Conservation (phyloP, 2,329 filamentous ascomycete genomes). For the Pseudogymnoascus sp. region DNA sequence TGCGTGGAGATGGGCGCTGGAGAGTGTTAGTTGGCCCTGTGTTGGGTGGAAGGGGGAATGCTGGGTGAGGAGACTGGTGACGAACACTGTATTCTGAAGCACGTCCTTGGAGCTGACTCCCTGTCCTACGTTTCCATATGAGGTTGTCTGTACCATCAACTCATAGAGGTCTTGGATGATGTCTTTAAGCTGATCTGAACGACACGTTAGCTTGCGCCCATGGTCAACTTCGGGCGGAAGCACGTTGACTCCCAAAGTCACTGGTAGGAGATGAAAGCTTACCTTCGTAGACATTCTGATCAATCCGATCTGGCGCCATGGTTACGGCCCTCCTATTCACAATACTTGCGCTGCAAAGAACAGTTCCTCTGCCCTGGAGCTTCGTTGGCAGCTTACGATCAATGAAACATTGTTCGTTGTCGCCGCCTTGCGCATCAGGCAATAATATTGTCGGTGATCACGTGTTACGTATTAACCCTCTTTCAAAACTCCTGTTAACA, state of each 20-base stretch:
- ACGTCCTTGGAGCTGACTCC: constrained; percentile 46
- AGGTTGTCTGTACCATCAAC: constrained; percentile 55
- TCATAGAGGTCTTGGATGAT: constrained; percentile 60
- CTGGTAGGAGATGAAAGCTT: not conserved
- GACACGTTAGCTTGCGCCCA: not conserved
- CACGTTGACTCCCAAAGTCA: not conserved
- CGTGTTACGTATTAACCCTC: not conserved
- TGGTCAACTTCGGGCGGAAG: not conserved
- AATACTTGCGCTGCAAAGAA: not conserved
- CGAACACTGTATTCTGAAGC: constrained; percentile 47
- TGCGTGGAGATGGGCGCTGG: constrained; percentile 37
- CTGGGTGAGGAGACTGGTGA: constrained; percentile 11
- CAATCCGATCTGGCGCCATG: constrained; percentile 8
- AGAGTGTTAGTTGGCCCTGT: constrained; percentile 9
- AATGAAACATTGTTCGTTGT: not conserved
- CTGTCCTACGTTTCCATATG: constrained; percentile 49
- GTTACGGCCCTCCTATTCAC: not conserved
- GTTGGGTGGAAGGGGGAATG: constrained; percentile 4
- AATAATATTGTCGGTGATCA: not conserved
- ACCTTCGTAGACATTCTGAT: constrained; percentile 12
- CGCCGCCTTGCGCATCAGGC: constrained; percentile 10
- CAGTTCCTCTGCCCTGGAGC: not conserved
- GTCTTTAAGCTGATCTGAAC: constrained; percentile 51
- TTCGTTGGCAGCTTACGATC: not conserved
- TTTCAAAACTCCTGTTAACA: not conserved